Base-by-base conservation (phyloP, 352 stramenopile genomes). In the Peronosclerospora sorghi region DNA sequence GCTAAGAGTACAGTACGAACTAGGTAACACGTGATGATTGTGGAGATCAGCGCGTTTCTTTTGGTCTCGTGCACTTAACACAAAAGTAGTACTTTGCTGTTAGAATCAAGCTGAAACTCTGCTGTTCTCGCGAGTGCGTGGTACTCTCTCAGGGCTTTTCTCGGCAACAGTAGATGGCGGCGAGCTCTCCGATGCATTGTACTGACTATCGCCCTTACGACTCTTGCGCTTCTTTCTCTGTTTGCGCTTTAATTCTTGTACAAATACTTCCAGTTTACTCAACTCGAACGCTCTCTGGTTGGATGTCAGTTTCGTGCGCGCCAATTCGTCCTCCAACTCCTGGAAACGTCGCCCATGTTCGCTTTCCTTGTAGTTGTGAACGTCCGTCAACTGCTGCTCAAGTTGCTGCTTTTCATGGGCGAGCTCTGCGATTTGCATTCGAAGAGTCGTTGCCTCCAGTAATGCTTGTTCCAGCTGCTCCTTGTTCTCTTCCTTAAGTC, bases 281-380 rank as follows among this genome's bases (percentile, higher is more conserved):
- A 80, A 29, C 8, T 80, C 61, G 17, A 70, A 45, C 2, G 65
- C 51, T 26, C 70, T 74, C 50, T 76, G 65, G 40, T 58, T 76
- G 13, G 62, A 59, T 5, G 74, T 65, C 12, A 80, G 46, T 38
- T 80, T 80, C 2, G 62, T 73, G 26, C 62, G 55, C 12, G 68
- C 65, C 23, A 80, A 37, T n/a, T 80, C 65, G 37, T 79, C 61
- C 55, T 83, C 71, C 62, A 83, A 78, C 15, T 72, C 54, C 40
- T 68, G 50, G 35, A 84, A 84, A 7, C 68, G 68, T 7, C 41
- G 68, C 0, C 72, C 72, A 19, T 62, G 72, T 40, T 84, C 66
- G 52, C 64, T 84, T 47, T 76, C 59, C 41, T 74, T 63, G 54
- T 81, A 83, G 54, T 79, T 84, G 62, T 79, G 64, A 17, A 84